Evolutionary conservation across 352 stramenopile genomes (phyloP).

Genomic region (Globisporangium barbulae): DNA sequence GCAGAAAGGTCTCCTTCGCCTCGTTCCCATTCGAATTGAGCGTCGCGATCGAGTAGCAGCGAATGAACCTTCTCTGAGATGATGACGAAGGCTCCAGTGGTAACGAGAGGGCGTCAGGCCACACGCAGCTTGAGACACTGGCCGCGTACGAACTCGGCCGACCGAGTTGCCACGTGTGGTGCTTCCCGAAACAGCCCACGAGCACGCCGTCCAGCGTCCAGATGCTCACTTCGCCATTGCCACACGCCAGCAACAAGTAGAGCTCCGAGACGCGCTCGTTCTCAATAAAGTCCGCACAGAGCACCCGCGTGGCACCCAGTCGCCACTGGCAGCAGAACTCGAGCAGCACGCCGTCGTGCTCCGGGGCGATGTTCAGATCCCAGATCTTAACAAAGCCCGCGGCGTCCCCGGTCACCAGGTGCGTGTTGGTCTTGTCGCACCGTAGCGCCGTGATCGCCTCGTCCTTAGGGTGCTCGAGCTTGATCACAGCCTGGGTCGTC

Average conservation of each 20-base stretch:
- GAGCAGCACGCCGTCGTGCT: slow-evolving; percentile 59
- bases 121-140: slow-evolving; percentile 40
- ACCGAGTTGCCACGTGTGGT: slow-evolving; percentile 61
- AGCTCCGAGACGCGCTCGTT: slow-evolving; percentile 51
- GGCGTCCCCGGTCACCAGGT: slow-evolving; percentile 58
- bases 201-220: slow-evolving; percentile 72
- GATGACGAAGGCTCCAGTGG: not conserved
- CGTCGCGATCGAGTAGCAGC: slow-evolving; percentile 49
- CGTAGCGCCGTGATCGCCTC: slow-evolving; percentile 50
- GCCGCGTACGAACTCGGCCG: slow-evolving; percentile 45
- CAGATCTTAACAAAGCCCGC: slow-evolving; percentile 60
- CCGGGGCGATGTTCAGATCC: slow-evolving; percentile 48
- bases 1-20: slow-evolving; percentile 46
- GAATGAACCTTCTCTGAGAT: slow-evolving; percentile 41
- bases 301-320: slow-evolving; percentile 30
- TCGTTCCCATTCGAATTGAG: slow-evolving; percentile 36
- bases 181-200: slow-evolving; percentile 63
- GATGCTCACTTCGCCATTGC: slow-evolving; percentile 63
- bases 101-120: slow-evolving; percentile 2
- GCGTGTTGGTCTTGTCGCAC: slow-evolving; percentile 56
- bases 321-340: slow-evolving; percentile 58
- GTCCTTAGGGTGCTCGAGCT: slow-evolving; percentile 29
- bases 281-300: slow-evolving; percentile 63
- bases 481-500: slow-evolving; percentile 45
- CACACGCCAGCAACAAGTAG: slow-evolving; percentile 61